A percentile compares a stretch with the other conserved stretches of the same genome.
These are phyloP conservation scores for Daldinia decipiens DNA, from an alignment of 495 filamentous ascomycete species.

Conservation along the genomic window DNA sequence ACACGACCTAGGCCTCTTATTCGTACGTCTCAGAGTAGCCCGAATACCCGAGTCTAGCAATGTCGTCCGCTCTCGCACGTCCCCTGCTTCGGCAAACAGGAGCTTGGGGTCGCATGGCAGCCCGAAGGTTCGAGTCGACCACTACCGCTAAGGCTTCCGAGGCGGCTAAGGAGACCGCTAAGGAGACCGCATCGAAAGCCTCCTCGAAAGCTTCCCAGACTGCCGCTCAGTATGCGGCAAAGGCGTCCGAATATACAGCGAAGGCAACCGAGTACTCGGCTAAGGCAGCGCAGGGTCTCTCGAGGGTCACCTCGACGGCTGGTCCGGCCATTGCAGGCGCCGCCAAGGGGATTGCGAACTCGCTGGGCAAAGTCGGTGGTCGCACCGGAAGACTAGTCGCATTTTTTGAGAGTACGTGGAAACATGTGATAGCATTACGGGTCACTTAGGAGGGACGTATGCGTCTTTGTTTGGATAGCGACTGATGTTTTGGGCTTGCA, in stretches of 20 bases:
- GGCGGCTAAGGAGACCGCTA: constrained; percentile 26
- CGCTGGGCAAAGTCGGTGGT: constrained; percentile 82
- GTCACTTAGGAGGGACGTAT: constrained; percentile 9
- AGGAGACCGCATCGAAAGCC: neutral
- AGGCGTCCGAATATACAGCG: constrained; percentile 73
- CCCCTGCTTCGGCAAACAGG: constrained; percentile 51
- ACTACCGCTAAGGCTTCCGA: constrained; percentile 45
- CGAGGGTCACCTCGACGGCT: constrained; percentile 81
- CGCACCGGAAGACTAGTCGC: constrained; percentile 81
- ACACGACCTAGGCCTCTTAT: constrained; percentile 33
- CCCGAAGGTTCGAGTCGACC: constrained; percentile 62
- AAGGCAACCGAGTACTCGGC: constrained; percentile 70
- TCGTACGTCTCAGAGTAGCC: constrained; percentile 44
- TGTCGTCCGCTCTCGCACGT: constrained; percentile 48
- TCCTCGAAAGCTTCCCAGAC: constrained; percentile 63
- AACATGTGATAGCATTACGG: constrained; percentile 4
- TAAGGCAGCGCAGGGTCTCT: constrained; percentile 87
- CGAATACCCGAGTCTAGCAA: constrained; percentile 33
- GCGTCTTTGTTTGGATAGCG: constrained; percentile 26
- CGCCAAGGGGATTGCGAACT: constrained; percentile 69
- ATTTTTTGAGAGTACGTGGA: constrained; percentile 84
- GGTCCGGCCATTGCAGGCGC: constrained; percentile 78
- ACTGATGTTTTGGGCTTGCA: constrained; percentile 54
- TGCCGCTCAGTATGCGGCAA: constrained; percentile 59
- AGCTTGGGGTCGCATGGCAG: constrained; percentile 56